Evolutionary conservation across 768 basidiomycete genomes (phyloP).

Genomic region (Suillus hirtellus): DNA sequence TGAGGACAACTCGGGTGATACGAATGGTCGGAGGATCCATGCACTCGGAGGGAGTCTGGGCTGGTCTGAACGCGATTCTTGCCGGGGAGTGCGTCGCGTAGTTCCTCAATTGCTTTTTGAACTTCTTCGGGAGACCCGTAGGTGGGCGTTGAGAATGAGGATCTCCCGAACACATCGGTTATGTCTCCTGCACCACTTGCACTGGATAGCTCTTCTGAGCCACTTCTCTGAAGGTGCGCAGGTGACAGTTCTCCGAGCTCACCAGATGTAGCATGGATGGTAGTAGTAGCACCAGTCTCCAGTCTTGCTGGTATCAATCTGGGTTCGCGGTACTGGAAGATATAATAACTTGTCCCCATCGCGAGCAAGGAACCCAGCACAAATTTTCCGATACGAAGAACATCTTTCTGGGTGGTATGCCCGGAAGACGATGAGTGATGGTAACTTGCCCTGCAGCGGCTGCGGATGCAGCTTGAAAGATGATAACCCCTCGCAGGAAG

Average conservation of each 20-base stretch:
- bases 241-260: background rate
- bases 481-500: background rate
- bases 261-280: background rate
- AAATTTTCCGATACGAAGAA: conserved; percentile 15
- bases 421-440: background rate
- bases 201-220: background rate
- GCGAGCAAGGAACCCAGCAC: conserved; percentile 21
- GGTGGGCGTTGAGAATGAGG: conserved; percentile 17
- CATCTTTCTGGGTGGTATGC: conserved; percentile 11
- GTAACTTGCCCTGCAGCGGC: background rate
- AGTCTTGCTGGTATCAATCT: conserved; percentile 13
- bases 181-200: background rate
- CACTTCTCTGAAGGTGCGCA: conserved; percentile 13
- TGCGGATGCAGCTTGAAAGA: background rate
- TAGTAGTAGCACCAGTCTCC: background rate
- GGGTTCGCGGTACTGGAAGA: conserved; percentile 11
- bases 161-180: background rate
- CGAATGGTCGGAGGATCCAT: conserved; percentile 71
- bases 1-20: conserved; percentile 63
- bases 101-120: conserved; percentile 51
- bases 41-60: conserved; percentile 46
- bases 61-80: conserved; percentile 52
- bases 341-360: conserved; percentile 24
- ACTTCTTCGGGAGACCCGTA: conserved; percentile 53
- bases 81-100: conserved; percentile 47